Evolutionary conservation across 768 basidiomycete species (phyloP).

Genomic region (Exsudoporus frostii): DNA sequence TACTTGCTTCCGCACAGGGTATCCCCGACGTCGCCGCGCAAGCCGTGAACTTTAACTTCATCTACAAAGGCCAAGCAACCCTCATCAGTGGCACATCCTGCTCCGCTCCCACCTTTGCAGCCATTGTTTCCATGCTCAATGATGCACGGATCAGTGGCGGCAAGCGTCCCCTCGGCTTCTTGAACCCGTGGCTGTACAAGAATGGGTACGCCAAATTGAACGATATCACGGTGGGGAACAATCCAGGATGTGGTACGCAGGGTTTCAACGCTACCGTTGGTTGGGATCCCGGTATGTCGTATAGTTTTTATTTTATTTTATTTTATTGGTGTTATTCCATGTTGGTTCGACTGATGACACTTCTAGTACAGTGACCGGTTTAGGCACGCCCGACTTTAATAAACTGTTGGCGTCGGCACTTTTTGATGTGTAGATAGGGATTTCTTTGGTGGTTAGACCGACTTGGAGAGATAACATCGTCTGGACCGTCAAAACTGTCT

Average conservation of each 20-base stretch:
- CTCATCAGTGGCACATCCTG: slow-evolving; percentile 75
- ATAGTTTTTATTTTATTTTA: too few relatives aligned
- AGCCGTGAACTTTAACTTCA: slow-evolving; percentile 45
- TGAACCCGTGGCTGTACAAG: slow-evolving; percentile 61
- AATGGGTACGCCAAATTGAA: slow-evolving; percentile 39
- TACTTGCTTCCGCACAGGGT: slow-evolving; percentile 30
- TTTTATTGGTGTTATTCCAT: too few relatives aligned
- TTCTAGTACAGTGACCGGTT: slow-evolving; percentile 43
- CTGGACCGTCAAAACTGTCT: neutral
- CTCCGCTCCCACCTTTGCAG: slow-evolving; percentile 60
- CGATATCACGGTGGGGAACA: slow-evolving; percentile 57
- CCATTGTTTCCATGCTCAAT: slow-evolving; percentile 61
- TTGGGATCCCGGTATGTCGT: slow-evolving; percentile 55
- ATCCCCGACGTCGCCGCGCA: slow-evolving; percentile 70
- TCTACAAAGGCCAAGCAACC: slow-evolving; percentile 36
- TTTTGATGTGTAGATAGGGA: too few relatives aligned
- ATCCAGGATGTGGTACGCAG: slow-evolving; percentile 57
- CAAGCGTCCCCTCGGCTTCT: slow-evolving; percentile 53
- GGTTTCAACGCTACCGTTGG: slow-evolving; percentile 62
- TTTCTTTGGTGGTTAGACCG: too few relatives aligned
- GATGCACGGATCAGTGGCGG: slow-evolving; percentile 50
- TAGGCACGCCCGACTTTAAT: slow-evolving; percentile 53
- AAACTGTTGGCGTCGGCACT: slow-evolving; percentile 42
- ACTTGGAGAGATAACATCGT: too few relatives aligned
- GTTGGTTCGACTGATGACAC: neutral